Conservation (phyloP, 768 basidiomycete species). For the Tulasnella calospora region DNA sequence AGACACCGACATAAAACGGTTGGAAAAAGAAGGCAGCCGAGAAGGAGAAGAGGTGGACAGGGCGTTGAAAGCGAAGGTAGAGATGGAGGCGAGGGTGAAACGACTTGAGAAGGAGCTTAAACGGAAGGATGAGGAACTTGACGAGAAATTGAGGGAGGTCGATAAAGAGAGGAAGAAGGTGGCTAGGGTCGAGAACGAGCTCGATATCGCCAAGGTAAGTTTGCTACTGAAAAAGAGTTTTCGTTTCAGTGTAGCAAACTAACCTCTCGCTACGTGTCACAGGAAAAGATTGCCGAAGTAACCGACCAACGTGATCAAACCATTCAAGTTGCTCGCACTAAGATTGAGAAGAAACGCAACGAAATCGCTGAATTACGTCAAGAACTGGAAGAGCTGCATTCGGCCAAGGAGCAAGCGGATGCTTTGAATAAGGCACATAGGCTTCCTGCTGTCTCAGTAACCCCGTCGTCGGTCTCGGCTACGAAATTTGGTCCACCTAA, state of each 20-base stretch:
- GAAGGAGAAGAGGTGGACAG: constrained; percentile 15
- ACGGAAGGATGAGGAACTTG: constrained; percentile 15
- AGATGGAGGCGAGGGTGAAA: constrained; percentile 17
- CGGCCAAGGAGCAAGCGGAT: not conserved
- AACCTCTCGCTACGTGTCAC: not conserved
- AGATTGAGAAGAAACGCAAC: constrained; percentile 1
- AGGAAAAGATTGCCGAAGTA: not conserved
- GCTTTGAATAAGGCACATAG: not conserved
- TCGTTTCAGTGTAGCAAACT: not conserved
- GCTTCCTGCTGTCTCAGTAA: not conserved
- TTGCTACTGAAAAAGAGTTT: not conserved
- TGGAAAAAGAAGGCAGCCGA: not conserved
- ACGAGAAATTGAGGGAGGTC: not conserved
- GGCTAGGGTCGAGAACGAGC: not conserved
- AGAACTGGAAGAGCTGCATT: constrained; percentile 1
- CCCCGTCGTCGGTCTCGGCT: not conserved
- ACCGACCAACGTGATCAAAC: not conserved
- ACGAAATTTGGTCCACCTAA: not conserved
- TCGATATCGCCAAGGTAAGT: constrained; percentile 8
- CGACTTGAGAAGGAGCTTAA: constrained; percentile 7
- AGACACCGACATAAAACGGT: not conserved
- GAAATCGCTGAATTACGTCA: constrained; percentile 6
- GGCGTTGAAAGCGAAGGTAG: constrained; percentile 13
- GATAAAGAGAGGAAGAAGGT: constrained; percentile 8
- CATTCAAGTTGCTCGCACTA: not conserved